These are phyloP conservation scores for Stylosanthes scabra DNA, from an alignment of 331 rosid species.

Conservation along the genomic window DNA sequence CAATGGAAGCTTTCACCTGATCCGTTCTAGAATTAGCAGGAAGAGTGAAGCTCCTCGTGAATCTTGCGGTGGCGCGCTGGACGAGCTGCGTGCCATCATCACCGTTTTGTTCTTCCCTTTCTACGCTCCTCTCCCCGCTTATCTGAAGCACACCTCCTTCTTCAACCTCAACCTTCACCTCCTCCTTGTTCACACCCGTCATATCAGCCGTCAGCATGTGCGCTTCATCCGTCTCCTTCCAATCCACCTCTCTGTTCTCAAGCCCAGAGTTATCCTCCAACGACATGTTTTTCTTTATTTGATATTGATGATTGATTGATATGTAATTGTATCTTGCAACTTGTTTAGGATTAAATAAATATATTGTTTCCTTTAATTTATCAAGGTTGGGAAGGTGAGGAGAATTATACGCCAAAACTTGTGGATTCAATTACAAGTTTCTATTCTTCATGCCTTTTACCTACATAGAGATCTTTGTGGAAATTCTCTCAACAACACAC, in stretches of 20 bases:
- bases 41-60: constrained; percentile 35
- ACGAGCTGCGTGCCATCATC: not conserved
- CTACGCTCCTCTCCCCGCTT: constrained; percentile 17
- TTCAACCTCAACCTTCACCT: constrained; percentile 40
- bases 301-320: too few species aligned
- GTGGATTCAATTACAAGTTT: not conserved
- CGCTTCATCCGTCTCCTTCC: constrained; percentile 36
- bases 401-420: constrained; percentile 29
- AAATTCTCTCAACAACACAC: not conserved
- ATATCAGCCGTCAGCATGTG: constrained; percentile 32
- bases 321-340: not conserved
- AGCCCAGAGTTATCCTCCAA: too few species aligned
- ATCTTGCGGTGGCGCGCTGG: constrained; percentile 26
- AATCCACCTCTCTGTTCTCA: not conserved
- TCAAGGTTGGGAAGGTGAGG: constrained; percentile 23
- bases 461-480: not conserved
- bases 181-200: constrained; percentile 30
- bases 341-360: not conserved
- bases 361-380: not conserved
- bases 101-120: constrained; percentile 22
- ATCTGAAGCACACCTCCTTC: constrained; percentile 35
- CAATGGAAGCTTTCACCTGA: constrained; percentile 34
- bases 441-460: not conserved
- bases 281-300: too few species aligned
- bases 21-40: constrained; percentile 29